phyloP scores from a whole-genome alignment of 2,329 filamentous ascomycete genomes.

The Aureobasidium lini region DNA sequence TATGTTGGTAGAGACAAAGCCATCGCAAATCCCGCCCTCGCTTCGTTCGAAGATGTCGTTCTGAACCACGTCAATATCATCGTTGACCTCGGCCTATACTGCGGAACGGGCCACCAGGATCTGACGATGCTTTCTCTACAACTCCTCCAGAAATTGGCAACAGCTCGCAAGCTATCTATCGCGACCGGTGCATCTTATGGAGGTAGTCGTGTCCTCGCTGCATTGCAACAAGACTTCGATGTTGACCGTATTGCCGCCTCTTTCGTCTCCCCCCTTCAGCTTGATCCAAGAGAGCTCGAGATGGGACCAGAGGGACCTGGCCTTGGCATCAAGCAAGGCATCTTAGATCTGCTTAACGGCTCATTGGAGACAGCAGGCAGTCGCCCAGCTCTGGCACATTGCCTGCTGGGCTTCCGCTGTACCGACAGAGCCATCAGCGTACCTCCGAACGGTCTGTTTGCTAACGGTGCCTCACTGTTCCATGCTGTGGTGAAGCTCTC shows the following conservation, averaged over 20 bases:
- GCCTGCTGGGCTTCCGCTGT: conserved; percentile 81
- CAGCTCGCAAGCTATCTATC: conserved; percentile 66
- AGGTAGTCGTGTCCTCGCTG: conserved; percentile 64
- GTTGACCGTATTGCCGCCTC: conserved; percentile 70
- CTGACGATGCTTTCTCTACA: conserved; percentile 74
- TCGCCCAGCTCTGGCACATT: conserved; percentile 80
- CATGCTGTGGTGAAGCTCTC: conserved; percentile 71
- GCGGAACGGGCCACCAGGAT: conserved; percentile 72
- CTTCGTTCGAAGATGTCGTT: conserved; percentile 89
- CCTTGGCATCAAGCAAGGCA: conserved; percentile 70
- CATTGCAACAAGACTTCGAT: conserved; percentile 71
- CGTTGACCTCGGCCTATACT: conserved; percentile 77
- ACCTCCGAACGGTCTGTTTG: conserved; percentile 62
- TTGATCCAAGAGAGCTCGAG: conserved; percentile 62
- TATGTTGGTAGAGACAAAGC: conserved; percentile 50
- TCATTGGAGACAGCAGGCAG: conserved; percentile 69
- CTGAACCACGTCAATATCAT: conserved; percentile 72
- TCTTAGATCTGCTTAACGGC: conserved; percentile 77
- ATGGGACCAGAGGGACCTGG: conserved; percentile 60
- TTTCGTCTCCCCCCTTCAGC: conserved; percentile 60
- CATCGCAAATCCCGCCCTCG: conserved; percentile 67
- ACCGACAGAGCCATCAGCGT: conserved; percentile 62
- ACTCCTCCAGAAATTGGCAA: conserved; percentile 77
- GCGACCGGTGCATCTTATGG: conserved; percentile 43
- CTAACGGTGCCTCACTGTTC: conserved; percentile 67